Conservation (phyloP, 75 land plant species). For the Gnetum montanum region DNA sequence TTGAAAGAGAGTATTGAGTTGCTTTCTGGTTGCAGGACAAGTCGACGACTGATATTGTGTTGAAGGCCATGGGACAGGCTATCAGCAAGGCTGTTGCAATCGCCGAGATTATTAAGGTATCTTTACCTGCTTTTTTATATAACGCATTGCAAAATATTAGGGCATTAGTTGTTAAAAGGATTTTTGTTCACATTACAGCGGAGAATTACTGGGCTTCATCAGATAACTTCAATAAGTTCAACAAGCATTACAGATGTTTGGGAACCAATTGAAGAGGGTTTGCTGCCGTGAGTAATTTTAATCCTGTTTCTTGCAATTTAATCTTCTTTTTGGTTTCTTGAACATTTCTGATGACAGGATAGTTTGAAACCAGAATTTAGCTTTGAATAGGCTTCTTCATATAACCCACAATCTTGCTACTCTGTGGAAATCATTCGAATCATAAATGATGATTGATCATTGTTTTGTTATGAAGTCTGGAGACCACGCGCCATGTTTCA, state of each 20-base stretch:
- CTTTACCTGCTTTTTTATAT: background rate
- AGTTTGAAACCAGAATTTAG: no score
- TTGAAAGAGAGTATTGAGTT: background rate
- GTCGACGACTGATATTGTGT: conserved; percentile 59
- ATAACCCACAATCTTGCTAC: no score
- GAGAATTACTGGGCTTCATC: conserved; percentile 67
- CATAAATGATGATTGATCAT: no score
- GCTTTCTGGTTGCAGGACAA: conserved; percentile 43
- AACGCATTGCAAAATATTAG: background rate
- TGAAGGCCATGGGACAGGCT: conserved; percentile 98
- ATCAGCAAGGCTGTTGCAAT: conserved; percentile 86
- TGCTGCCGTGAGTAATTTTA: conserved; percentile 71
- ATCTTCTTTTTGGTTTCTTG: background rate
- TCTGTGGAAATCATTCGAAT: no score
- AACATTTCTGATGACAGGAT: no score
- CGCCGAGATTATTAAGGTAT: conserved; percentile 84
- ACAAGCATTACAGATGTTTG: conserved; percentile 86
- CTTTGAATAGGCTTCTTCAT: no score
- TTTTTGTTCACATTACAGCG: conserved; percentile 38
- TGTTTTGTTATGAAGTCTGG: conserved; percentile 56
- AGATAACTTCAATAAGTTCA: conserved; percentile 77
- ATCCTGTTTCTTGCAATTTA: no score
- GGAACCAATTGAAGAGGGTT: conserved; percentile 98
- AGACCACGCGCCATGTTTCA: conserved; percentile 88
- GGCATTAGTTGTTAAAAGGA: background rate